A percentile compares a stretch with the other conserved stretches of the same genome.
phyloP scores from a whole-genome alignment of 2,329 filamentous ascomycete genomes.

The Sordariomycetes sp. region DNA sequence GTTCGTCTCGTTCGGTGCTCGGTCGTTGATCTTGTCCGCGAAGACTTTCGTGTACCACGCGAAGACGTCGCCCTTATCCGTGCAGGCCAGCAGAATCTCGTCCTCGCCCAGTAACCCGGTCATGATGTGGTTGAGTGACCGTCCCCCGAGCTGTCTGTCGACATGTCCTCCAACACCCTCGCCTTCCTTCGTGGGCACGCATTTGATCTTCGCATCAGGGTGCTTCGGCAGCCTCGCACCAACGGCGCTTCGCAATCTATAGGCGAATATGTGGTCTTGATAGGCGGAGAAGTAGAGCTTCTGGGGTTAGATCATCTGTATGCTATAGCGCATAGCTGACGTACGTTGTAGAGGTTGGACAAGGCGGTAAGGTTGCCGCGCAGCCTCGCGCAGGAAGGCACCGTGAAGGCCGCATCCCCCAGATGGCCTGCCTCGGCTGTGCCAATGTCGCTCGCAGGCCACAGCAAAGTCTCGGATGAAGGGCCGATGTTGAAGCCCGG shows the following conservation, averaged over 20 bases:
- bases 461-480: not conserved
- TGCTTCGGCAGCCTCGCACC: slow-evolving; percentile 33
- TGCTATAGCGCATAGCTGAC: slow-evolving; percentile 6
- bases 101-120: slow-evolving; percentile 59
- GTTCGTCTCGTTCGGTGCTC: not conserved
- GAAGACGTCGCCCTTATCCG: slow-evolving; percentile 67
- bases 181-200: slow-evolving; percentile 29
- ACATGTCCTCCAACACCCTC: slow-evolving; percentile 40
- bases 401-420: slow-evolving; percentile 6
- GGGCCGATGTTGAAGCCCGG: not conserved
- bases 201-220: slow-evolving; percentile 41
- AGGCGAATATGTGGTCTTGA: slow-evolving; percentile 47
- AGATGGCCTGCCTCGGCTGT: slow-evolving; percentile 13
- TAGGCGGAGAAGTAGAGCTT: slow-evolving; percentile 55
- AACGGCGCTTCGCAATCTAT: slow-evolving; percentile 34
- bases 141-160: slow-evolving; percentile 33
- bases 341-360: slow-evolving; percentile 47
- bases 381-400: slow-evolving; percentile 26
- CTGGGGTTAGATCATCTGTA: not conserved
- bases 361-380: slow-evolving; percentile 49
- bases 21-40: slow-evolving; percentile 26
- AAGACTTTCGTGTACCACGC: slow-evolving; percentile 57
- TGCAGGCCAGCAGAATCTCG: slow-evolving; percentile 59
- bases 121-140: slow-evolving; percentile 61
- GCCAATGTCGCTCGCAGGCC: slow-evolving; percentile 3